These are phyloP conservation scores for Plasmodium adleri DNA, from an alignment of 169 alveolate species.

Conservation along the genomic window DNA sequence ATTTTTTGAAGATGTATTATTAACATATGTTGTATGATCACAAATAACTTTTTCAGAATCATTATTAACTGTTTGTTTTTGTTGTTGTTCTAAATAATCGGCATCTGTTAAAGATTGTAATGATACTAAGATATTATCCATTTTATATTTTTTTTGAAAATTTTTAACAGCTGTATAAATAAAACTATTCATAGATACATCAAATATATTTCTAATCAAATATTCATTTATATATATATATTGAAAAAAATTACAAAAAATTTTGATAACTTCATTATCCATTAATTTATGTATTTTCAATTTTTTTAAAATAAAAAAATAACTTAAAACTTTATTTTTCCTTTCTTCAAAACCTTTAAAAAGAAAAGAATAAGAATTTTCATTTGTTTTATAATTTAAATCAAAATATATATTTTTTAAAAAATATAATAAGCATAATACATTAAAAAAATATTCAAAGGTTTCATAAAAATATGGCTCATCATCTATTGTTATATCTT, in stretches of 20 bases:
- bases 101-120: too few species aligned
- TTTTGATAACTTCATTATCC: conserved; percentile 69
- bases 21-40: background rate
- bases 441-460: conserved; percentile 45
- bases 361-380: conserved; percentile 67
- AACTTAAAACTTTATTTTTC: conserved; percentile 42
- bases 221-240: conserved; percentile 63
- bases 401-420: conserved; percentile 67
- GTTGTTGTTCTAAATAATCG: background rate
- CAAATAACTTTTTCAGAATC: background rate
- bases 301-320: conserved; percentile 57
- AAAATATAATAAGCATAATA: conserved; percentile 54
- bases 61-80: background rate
- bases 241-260: conserved; percentile 67
- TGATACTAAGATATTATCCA: background rate
- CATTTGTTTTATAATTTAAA: conserved; percentile 58
- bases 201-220: conserved; percentile 56
- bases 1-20: background rate
- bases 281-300: conserved; percentile 30
- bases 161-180: conserved; percentile 44
- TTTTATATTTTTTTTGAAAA: conserved; percentile 26
- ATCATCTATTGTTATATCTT: conserved; percentile 6
- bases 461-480: conserved; percentile 44
- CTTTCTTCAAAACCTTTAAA: conserved; percentile 77
- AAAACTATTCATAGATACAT: conserved; percentile 27